Evolutionary conservation across 1,284 basidiomycete species (phyloP).

Genomic region (Singerocomus rubriflavus): DNA sequence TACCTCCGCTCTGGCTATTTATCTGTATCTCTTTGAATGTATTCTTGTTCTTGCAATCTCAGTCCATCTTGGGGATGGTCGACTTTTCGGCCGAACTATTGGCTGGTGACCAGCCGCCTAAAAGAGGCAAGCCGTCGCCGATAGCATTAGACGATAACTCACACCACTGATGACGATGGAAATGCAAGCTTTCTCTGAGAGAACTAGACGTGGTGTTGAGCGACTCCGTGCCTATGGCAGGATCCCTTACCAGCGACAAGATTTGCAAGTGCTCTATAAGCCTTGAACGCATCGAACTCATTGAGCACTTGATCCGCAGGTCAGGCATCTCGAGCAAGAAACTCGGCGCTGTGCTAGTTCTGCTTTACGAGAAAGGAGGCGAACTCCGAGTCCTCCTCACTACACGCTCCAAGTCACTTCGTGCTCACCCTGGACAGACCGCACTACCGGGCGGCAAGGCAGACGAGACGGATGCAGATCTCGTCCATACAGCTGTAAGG

Average conservation of each 20-base stretch:
- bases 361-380: constrained; percentile 68
- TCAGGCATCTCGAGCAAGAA: constrained; percentile 44
- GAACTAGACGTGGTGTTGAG: constrained; percentile 38
- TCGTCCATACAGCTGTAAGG: constrained; percentile 72
- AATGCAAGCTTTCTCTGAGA: constrained; percentile 31
- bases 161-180: constrained; percentile 6
- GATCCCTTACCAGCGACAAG: constrained; percentile 38
- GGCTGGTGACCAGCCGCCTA: no score
- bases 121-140: no score
- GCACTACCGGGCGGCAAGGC: constrained; percentile 83
- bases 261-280: constrained; percentile 48
- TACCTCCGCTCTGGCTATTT: constrained; percentile 21
- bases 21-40: constrained; percentile 25
- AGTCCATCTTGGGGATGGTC: background rate
- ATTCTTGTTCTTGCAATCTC: constrained; percentile 7
- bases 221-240: constrained; percentile 38
- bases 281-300: constrained; percentile 2
- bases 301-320: constrained; percentile 31
- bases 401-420: constrained; percentile 74
- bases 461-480: constrained; percentile 62
- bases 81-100: constrained; percentile 4
- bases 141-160: no score
- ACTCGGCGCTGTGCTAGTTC: constrained; percentile 74
- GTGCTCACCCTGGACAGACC: constrained; percentile 76
- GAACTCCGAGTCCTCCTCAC: constrained; percentile 76